Evolutionary conservation across 192 early-diverging fungal species (phyloP).

Genomic region (Rhizophagus sp.): DNA sequence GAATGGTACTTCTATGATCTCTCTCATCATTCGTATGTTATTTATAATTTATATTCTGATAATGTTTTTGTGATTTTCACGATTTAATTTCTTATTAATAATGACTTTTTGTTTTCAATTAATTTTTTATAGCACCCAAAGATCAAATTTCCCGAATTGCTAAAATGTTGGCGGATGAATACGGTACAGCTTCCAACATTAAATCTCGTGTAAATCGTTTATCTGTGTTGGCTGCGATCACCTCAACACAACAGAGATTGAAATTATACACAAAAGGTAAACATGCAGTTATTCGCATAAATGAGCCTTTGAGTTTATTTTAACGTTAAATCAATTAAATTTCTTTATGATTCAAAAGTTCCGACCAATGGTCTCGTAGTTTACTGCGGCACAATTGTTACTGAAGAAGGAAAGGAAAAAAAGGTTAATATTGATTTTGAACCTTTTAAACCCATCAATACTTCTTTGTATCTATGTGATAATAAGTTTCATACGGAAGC

Average conservation of each 20-base stretch:
- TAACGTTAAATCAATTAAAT: not conserved
- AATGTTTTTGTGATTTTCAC: no score
- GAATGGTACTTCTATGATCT: slow-evolving; percentile 99
- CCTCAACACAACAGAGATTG: slow-evolving; percentile 93
- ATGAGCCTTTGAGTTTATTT: not conserved
- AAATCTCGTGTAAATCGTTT: slow-evolving; percentile 98
- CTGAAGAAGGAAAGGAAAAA: slow-evolving; percentile 99
- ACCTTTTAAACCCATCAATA: slow-evolving; percentile 99
- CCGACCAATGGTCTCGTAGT: slow-evolving; percentile 96
- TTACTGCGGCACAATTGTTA: slow-evolving; percentile 94
- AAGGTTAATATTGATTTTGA: slow-evolving; percentile 99
- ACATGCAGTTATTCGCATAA: not conserved
- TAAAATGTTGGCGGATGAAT: slow-evolving; percentile 97
- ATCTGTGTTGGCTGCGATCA: slow-evolving; percentile 96
- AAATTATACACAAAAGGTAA: slow-evolving; percentile 87
- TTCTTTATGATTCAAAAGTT: slow-evolving; percentile 41
- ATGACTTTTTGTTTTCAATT: no score
- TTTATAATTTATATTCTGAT: not conserved
- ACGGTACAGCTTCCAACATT: slow-evolving; percentile 99
- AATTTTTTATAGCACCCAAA: slow-evolving; percentile 59
- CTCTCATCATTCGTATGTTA: slow-evolving; percentile 84
- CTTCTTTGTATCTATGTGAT: slow-evolving; percentile 96
- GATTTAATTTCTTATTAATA: not conserved
- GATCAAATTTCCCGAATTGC: slow-evolving; percentile 88
- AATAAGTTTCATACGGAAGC: slow-evolving; percentile 99